Percentiles rank a stretch among this genome's conserved stretches.
Conservation (phyloP, 1,284 basidiomycete species). For the Papiliotrema flavescens region DNA sequence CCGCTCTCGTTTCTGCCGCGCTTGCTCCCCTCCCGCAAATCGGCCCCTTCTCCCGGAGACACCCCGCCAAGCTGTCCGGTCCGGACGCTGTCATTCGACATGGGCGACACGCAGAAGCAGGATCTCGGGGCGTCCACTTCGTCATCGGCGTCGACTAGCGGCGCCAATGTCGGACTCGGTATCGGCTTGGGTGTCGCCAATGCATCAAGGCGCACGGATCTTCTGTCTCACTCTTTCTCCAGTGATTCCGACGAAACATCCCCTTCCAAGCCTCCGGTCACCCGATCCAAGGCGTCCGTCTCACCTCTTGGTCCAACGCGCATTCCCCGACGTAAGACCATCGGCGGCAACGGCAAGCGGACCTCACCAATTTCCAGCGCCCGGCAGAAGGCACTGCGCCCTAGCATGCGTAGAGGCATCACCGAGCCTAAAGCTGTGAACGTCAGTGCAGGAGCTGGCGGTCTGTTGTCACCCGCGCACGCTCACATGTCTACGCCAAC, state of each 20-base stretch:
- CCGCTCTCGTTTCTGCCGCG: neutral
- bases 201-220: neutral
- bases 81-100: too few relatives aligned
- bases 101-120: too few relatives aligned
- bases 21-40: neutral
- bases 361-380: neutral
- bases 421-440: constrained; percentile 26
- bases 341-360: neutral
- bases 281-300: neutral
- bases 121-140: neutral
- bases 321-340: neutral
- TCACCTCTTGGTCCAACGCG: neutral
- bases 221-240: neutral
- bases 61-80: too few relatives aligned
- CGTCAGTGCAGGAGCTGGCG: neutral
- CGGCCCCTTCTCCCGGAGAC: too few relatives aligned
- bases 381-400: constrained; percentile 9
- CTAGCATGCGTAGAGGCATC: constrained; percentile 29
- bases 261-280: constrained; percentile 1
- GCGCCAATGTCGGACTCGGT: neutral
- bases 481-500: constrained; percentile 26
- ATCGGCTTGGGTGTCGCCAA: neutral
- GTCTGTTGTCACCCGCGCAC: constrained; percentile 13
- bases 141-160: neutral
- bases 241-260: neutral